These are phyloP conservation scores for Paramecium caudatum DNA, from an alignment of 73 alveolate species.

Conservation along the genomic window DNA sequence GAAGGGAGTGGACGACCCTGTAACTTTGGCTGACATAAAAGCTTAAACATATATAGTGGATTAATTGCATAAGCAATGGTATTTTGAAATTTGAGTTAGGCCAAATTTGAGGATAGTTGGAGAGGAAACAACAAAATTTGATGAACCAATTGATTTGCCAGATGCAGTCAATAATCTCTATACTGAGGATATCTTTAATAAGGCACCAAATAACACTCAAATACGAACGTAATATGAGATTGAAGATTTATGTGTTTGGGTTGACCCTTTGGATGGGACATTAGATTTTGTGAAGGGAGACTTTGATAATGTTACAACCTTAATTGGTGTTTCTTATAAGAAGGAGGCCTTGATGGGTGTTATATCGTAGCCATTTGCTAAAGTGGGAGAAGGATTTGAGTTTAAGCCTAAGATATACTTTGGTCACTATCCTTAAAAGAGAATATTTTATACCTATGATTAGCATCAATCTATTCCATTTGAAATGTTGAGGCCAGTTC, in stretches of 20 bases:
- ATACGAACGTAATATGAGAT: slow-evolving; percentile 64
- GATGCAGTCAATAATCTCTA: slow-evolving; percentile 4
- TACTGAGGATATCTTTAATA: slow-evolving; percentile 29
- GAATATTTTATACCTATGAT: slow-evolving; percentile 29
- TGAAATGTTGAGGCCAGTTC: background rate
- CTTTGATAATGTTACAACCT: slow-evolving; percentile 85
- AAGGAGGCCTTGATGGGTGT: slow-evolving; percentile 73
- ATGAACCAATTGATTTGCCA: slow-evolving; percentile 45
- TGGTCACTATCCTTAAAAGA: slow-evolving; percentile 56
- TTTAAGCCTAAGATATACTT: slow-evolving; percentile 71
- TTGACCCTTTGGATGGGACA: slow-evolving; percentile 96
- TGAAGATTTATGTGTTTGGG: slow-evolving; percentile 87
- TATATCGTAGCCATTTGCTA: slow-evolving; percentile 57
- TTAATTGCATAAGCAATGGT: slow-evolving; percentile 53
- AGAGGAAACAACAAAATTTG: slow-evolving; percentile 59
- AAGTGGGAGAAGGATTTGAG: background rate
- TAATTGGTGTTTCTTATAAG: slow-evolving; percentile 81
- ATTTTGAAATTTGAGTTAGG: background rate
- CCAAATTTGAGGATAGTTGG: slow-evolving; percentile 77
- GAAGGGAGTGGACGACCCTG: slow-evolving; percentile 78
- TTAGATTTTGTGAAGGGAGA: slow-evolving; percentile 87
- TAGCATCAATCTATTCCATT: background rate
- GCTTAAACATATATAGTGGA: slow-evolving; percentile 64
- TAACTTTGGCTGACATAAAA: slow-evolving; percentile 76
- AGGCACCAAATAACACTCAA: background rate